Evolutionary conservation across 768 basidiomycete species (phyloP).

Genomic region (Suillus subluteus): DNA sequence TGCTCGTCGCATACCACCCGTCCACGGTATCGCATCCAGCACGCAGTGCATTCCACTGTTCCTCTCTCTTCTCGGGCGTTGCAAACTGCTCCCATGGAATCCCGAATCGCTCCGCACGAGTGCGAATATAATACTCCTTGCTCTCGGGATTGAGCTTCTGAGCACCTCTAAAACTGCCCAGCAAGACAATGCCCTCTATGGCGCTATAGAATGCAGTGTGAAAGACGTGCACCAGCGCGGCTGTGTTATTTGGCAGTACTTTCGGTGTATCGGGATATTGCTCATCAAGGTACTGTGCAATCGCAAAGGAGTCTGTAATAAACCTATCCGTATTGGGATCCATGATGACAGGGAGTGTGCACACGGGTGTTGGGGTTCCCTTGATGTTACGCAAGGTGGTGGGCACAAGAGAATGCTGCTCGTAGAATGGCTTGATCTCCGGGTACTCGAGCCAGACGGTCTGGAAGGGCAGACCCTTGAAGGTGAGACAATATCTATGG

Average conservation of each 20-base stretch:
- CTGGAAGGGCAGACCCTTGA: slow-evolving; percentile 43
- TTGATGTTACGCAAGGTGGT: slow-evolving; percentile 7
- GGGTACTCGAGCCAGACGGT: slow-evolving; percentile 58
- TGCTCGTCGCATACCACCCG: slow-evolving; percentile 16
- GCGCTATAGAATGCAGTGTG: slow-evolving; percentile 18
- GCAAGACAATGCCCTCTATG: slow-evolving; percentile 14
- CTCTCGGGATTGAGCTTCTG: slow-evolving; percentile 37
- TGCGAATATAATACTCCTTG: slow-evolving; percentile 43
- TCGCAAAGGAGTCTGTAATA: slow-evolving; percentile 47
- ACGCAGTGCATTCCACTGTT: slow-evolving; percentile 42
- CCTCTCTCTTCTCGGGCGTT: slow-evolving; percentile 29
- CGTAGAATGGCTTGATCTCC: slow-evolving; percentile 42
- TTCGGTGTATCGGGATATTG: slow-evolving; percentile 48
- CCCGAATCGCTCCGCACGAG: slow-evolving; percentile 38
- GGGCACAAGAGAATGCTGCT: slow-evolving; percentile 33
- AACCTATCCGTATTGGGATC: slow-evolving; percentile 44
- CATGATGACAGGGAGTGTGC: slow-evolving; percentile 55
- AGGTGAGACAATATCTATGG: neutral
- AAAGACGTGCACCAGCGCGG: slow-evolving; percentile 38
- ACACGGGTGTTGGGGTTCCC: slow-evolving; percentile 30
- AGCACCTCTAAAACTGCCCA: slow-evolving; percentile 28
- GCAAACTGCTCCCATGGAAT: slow-evolving; percentile 40
- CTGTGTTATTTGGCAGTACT: slow-evolving; percentile 39
- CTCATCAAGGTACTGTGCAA: slow-evolving; percentile 55
- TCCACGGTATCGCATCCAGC: slow-evolving; percentile 30